Percentiles rank a stretch among this genome's conserved stretches.
Evolutionary conservation across 2,329 filamentous ascomycete species (phyloP).

Genomic region (Teratosphaeria destructans): DNA sequence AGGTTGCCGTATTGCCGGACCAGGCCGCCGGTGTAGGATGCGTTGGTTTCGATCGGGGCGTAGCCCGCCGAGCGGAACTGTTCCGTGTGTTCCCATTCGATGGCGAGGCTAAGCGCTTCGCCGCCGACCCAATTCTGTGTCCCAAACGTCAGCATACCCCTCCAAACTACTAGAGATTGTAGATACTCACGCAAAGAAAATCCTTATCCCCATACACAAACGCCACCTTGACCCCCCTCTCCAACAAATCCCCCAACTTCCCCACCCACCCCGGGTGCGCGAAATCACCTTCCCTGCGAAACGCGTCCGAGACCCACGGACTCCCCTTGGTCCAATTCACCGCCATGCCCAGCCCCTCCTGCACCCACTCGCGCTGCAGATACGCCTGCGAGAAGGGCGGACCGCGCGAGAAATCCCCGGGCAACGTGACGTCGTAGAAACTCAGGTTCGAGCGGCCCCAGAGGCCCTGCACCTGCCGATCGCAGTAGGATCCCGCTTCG

Average conservation of each 20-base stretch:
- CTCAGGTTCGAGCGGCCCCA: conserved; percentile 36
- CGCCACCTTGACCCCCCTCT: conserved; percentile 45
- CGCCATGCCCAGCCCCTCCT: conserved; percentile 48
- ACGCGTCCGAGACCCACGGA: conserved; percentile 31
- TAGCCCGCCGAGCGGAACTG: conserved; percentile 21
- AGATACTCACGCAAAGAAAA: neutral
- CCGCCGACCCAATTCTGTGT: conserved; percentile 19
- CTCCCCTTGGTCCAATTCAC: conserved; percentile 1
- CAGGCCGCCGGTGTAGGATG: conserved; percentile 6
- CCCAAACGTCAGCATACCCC: conserved; percentile 21
- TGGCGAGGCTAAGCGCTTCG: conserved; percentile 18
- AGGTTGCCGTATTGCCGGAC: neutral
- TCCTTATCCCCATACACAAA: conserved; percentile 54
- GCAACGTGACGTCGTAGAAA: conserved; percentile 46
- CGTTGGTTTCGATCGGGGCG: conserved; percentile 25
- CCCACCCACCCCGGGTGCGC: conserved; percentile 25
- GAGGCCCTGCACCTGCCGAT: conserved; percentile 33
- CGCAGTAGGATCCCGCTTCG: conserved; percentile 38
- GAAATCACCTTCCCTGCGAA: conserved; percentile 33
- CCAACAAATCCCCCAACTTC: conserved; percentile 32
- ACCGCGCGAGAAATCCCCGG: conserved; percentile 30
- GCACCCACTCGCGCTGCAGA: conserved; percentile 47
- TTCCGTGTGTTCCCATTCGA: conserved; percentile 27
- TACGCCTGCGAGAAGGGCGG: conserved; percentile 44
- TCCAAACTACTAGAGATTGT: neutral